Evolutionary conservation across 768 basidiomycete genomes (phyloP), one percentile per base, ranked within the genome.

Genomic region (Leccinum variicolor): DNA sequence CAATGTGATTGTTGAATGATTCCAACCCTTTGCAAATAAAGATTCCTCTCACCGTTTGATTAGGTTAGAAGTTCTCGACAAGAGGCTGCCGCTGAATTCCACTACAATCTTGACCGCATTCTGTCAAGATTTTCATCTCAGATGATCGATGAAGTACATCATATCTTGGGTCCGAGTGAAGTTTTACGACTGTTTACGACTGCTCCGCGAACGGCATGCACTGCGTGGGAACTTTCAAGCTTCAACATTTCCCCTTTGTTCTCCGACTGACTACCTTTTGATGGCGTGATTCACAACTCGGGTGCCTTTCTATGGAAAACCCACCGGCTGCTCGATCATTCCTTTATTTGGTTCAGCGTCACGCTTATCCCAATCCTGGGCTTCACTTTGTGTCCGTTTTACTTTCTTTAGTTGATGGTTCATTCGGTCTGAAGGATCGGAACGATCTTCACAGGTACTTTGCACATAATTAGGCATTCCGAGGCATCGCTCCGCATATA

Each of bases 361-460:
- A 31, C 11, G 10, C 26, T 26, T 26, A 26, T 26, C 26, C 26
- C 26, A 26, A 26, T n/a, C n/a, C n/a, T 26, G 26, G 26, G 26
- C 26, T 26, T 26, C 26, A 26, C 26, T 5, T 26, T 26, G 26
- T 6, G 26, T 26, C 26, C 26, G 7, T 26, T 26, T 31, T 31
- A 31, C 68, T 59, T 60, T 68, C 49, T 68, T 63, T 13, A 64
- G 66, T 39, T 63, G 66, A 36, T 33, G 65, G 57, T 62, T 67
- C 25, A 60, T 68, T 25, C 68, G 59, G 66, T 60, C 52, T 26
- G 66, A 67, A 53, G 55, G 43, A 5, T n/a, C n/a, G n/a, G 57
- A 56, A 11, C 66, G 62, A 28, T 33, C 53, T 68, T n/a, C n/a
- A n/a, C n/a, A n/a, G 9, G 55, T n/a, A n/a, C n/a, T n/a, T n/a